phyloP scores from a whole-genome alignment of 805 yeast genomes.

The Barnettozyma vustinii region DNA sequence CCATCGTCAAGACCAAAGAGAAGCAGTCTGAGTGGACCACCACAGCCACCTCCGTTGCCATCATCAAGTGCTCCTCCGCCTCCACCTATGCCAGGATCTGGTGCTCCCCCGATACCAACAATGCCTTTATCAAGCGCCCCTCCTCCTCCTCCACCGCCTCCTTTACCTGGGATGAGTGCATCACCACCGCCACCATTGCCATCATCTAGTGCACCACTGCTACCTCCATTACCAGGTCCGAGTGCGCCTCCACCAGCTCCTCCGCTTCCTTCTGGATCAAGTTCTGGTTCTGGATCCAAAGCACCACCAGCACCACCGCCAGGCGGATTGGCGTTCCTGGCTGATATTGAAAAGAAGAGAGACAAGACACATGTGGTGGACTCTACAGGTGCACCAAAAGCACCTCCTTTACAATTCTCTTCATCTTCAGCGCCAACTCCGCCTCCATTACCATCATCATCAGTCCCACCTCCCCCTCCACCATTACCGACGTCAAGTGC shows the following conservation, averaged over 20 bases:
- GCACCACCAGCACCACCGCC: constrained; percentile 4
- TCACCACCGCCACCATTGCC: neutral
- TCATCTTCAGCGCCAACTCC: constrained; percentile 17
- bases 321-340: constrained; percentile 46
- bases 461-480: constrained; percentile 24
- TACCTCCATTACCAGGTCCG: too few relatives aligned
- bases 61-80: constrained; percentile 18
- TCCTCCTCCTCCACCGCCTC: constrained; percentile 7
- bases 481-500: constrained; percentile 24
- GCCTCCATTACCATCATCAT: constrained; percentile 25
- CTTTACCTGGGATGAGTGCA: constrained; percentile 8
- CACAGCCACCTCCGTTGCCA: constrained; percentile 14
- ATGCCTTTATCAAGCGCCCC: constrained; percentile 2
- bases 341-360: constrained; percentile 51
- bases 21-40: neutral
- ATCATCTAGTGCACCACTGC: neutral
- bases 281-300: neutral
- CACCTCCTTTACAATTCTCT: constrained; percentile 14
- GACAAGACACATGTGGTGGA: constrained; percentile 46
- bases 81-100: constrained; percentile 10
- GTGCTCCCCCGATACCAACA: constrained; percentile 26
- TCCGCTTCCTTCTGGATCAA: constrained; percentile 9
- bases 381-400: constrained; percentile 13
- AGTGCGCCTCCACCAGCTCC: neutral
- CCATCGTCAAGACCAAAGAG: neutral